Base-by-base conservation (phyloP, 129 eudicot genomes). In the Flaveria brownii region DNA sequence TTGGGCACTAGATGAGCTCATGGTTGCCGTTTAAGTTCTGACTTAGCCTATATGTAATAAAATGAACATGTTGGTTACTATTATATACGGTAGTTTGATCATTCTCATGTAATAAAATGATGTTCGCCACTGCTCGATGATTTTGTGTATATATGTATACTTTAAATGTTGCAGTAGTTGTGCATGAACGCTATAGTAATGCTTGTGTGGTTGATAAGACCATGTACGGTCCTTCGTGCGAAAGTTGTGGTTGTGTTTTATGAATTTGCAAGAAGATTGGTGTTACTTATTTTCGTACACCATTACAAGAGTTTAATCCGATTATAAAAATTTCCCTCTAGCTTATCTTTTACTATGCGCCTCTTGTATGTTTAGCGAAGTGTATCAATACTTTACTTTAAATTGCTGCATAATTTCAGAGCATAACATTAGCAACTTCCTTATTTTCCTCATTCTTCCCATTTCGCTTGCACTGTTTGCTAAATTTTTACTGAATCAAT, bases 1-100 rank as follows among this genome's bases (percentile, higher is more conserved):
- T 43, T 80, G 79, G 79, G 83, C 62, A 28, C 55, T 73, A 68
- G 83, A 80, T 70, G 82, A 70, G 23, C 60, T 78, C 61, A 59
- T 17, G 30, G 16, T 68, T 57, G 39, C 25, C 12, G 15, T 59
- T 28, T 70, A 54, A 78, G 18, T 26, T 45, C 23, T 1, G 20
- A 18, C 59, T 41, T 3, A 18, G 43, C 25, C 51, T 70, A 47
- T 72, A 47, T 56, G 62, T 3, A 5, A 10, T 5, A n/a, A n/a
- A 5, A 6, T 5, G 11, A 42, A 70, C 15, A 16, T 22, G 47
- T 9, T 70, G 15, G 60, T 17, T 59, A 42, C 61, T 68, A 68
- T 77, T 11, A 62, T 62, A 62, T 61, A 26, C 25, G 39, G 63
- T 52, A 15, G 43, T 13, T 2, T 0, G 22, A 20, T 61, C 20